Evolutionary conservation across 176 grass and related monocot genomes (phyloP), one percentile per base, ranked within the genome.

Genomic region (Cenchrus purpureus): DNA sequence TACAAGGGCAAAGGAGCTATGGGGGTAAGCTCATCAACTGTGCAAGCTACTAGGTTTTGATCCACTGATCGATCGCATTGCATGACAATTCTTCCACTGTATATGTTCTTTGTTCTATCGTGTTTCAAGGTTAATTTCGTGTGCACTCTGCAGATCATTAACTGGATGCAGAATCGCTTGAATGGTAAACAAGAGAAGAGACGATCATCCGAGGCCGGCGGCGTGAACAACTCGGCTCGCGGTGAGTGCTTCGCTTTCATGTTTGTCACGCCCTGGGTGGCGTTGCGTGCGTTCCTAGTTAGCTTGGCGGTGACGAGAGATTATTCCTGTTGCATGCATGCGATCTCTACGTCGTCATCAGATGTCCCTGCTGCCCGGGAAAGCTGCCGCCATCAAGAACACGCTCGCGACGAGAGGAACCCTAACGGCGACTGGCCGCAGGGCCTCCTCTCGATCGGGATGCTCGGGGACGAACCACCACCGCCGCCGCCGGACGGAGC

Each of bases 121-220:
- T 78, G 22, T 60, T 45, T 62, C 48, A 20, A 6, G 9, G 20
- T 68, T 67, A 10, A 25, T 67, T 54, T 19, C 29, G 12, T 12
- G 5, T 15, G 17, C 25, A 11, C 12, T 28, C 5, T 54, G 12
- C 65, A 96, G 97, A 91, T 98, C 86, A 85, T 98, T 19, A 92
- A 85, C 79, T 98, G 97, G 97, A 56, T 98, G 76, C 97, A 98
- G 9, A 92, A 91, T 52, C 94, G 92, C 43, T 54, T 98, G 48
- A 83, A 73, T 14, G 79, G 60, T 65, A 86, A 86, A 28, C 87
- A 90, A 74, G 93, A 99, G n/a, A 97, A 90, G 90, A 88, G 85
- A 77, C 86, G 82, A 49, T 29, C 85, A 49, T 29, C 85, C 12
- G 86, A 86, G 60, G 46, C 56, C 11, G 73, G 60, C 8, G 28